Evolutionary conservation across 2,329 filamentous ascomycete species (phyloP).

Genomic region (Talaromyces sp.): DNA sequence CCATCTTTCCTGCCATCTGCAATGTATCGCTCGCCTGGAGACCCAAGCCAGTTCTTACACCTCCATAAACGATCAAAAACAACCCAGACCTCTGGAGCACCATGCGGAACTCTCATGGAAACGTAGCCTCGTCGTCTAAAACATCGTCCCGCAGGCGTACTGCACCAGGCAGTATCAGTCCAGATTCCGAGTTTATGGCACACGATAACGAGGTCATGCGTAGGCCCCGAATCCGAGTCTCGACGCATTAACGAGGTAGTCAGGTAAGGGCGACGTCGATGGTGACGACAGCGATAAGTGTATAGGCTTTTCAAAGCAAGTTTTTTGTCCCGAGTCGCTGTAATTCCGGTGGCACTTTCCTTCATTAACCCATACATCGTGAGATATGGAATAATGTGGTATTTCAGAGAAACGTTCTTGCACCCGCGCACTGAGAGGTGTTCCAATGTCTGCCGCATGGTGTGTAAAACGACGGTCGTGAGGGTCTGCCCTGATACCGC

Average conservation of each 20-base stretch:
- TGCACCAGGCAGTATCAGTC: constrained; percentile 59
- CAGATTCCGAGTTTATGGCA: constrained; percentile 56
- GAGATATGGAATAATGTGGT: constrained; percentile 58
- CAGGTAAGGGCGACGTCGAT: constrained; percentile 55
- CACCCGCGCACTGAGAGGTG: constrained; percentile 59
- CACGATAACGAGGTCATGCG: constrained; percentile 55
- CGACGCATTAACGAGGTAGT: constrained; percentile 50
- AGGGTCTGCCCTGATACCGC: constrained; percentile 55
- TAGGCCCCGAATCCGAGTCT: constrained; percentile 57
- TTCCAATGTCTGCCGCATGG: constrained; percentile 50
- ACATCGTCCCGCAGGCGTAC: constrained; percentile 53
- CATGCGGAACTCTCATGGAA: constrained; percentile 50
- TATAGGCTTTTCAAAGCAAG: constrained; percentile 57
- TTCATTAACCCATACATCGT: constrained; percentile 44
- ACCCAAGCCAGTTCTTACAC: constrained; percentile 54
- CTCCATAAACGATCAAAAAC: constrained; percentile 57
- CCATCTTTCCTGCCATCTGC: constrained; percentile 40
- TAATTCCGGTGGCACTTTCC: constrained; percentile 31
- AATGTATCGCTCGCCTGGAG: constrained; percentile 25
- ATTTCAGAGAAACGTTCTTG: constrained; percentile 61
- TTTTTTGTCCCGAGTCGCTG: constrained; percentile 26
- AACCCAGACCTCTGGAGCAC: constrained; percentile 56
- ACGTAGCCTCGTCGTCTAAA: constrained; percentile 54
- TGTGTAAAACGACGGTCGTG: constrained; percentile 50
- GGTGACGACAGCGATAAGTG: constrained; percentile 59